Evolutionary conservation across 140 eudicot genomes (phyloP).

Genomic region (Anethum foeniculum): DNA sequence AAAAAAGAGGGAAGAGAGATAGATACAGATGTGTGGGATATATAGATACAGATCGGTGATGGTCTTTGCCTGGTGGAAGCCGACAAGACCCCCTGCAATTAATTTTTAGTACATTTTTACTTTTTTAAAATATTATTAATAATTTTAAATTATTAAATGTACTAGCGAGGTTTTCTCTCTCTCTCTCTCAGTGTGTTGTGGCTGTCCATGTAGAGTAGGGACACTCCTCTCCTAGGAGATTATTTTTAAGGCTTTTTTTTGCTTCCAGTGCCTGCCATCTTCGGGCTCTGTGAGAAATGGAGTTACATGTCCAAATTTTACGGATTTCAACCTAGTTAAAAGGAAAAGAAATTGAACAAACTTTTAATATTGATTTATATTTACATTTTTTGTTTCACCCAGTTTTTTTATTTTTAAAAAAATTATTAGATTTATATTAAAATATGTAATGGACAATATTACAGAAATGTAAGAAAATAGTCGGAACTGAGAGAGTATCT

Average conservation of each 20-base stretch:
- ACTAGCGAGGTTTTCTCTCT: background rate
- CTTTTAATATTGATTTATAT: too few relatives aligned
- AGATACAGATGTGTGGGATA: conserved; percentile 8
- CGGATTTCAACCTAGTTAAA: too few relatives aligned
- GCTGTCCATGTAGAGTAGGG: background rate
- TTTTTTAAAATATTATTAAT: background rate
- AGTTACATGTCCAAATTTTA: too few relatives aligned
- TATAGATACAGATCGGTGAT: conserved; percentile 30
- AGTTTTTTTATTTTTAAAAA: too few relatives aligned
- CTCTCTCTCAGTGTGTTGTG: background rate
- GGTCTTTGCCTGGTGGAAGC: conserved; percentile 85
- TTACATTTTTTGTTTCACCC: too few relatives aligned
- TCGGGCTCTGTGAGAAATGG: too few relatives aligned
- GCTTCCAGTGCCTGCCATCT: background rate
- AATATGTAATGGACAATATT: too few relatives aligned
- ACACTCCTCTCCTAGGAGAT: background rate
- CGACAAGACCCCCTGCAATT: conserved; percentile 45
- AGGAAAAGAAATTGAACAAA: too few relatives aligned
- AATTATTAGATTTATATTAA: too few relatives aligned
- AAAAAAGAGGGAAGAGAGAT: conserved; percentile 15
- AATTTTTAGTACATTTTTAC: conserved; percentile 12
- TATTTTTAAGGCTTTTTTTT: background rate
- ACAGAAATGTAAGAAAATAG: too few relatives aligned
- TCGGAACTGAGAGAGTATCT: too few relatives aligned
- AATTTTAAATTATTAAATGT: background rate